Base-by-base conservation (phyloP, 2,329 filamentous ascomycete genomes). In the Kalaharituber pfeilii region DNA sequence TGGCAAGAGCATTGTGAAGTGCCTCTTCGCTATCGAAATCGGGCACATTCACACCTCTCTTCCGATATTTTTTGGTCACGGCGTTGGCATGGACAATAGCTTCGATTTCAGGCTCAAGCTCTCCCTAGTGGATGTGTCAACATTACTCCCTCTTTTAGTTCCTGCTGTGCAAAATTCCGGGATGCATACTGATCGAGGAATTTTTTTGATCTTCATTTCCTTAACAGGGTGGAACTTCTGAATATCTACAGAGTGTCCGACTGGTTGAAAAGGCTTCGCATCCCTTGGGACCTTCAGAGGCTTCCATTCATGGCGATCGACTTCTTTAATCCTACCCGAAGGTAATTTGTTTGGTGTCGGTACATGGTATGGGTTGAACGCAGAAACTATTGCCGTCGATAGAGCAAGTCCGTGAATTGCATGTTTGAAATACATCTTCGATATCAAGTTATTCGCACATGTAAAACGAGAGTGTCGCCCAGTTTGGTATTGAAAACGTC, bases 51-150 rank as follows among this genome's bases (percentile, higher is more conserved):
- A 59, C 50, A 24, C 57, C 57, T 24, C 56, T 54, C 33, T 54
- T 53, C 25, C 56, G 55, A 51, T 56, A 59, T 13, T 56, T 59
- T 24, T 54, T 24, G 15, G 56, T 59, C 28, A 51, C 52, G 44
- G 28, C 53, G 49, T 59, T 59, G n/a, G 57, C 57, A 36, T 56
- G 56, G 18, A 29, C 51, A 44, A 59, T 50, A 36, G 53, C 25
- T 52, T 42, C 27, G 24, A 59, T 58, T 47, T 59, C 56, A 18
- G 57, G 57, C 50, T 59, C 56, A 29, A 49, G 30, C 22, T 30
- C 56, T 13, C 25, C 42, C 42, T 47, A 47, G 25, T 39, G 20
- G 15, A 39, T 18, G 20, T 18, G 33, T 39, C 33, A 39, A 39
- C 33, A 39, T 39, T 39, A 39, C 8, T 39, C 30, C n/a, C n/a